Base-by-base conservation (phyloP, 495 filamentous ascomycete species). In the Geoglossum glabrum region DNA sequence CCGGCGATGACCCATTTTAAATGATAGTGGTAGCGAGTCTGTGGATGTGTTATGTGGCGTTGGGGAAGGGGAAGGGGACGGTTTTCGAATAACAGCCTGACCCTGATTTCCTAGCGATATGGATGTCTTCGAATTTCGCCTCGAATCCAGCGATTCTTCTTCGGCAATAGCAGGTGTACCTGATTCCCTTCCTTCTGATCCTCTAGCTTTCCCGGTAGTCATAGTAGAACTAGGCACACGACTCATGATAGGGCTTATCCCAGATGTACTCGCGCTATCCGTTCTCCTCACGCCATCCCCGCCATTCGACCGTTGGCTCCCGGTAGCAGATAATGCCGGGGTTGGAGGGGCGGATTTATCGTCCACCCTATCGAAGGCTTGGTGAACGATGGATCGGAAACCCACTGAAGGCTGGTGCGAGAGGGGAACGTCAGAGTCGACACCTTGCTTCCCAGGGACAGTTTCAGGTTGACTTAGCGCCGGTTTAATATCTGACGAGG, bases 231-330 rank as follows among this genome's bases (percentile, higher is more conserved):
- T 73, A 25, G 76, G 70, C 19, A 72, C 72, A 52, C 71, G 67
- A 58, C 76, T 73, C 56, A 86, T 84, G 47, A 87, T 86, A 1
- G 83, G 83, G 62, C 80, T 84, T 59, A 87, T 81, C 25, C 70
- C 72, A 56, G 79, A 74, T 0, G 82, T 85, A 57, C 80, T 79
- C 54, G 77, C 76, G 49, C 81, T 85, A 58, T 83, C 77, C 34
- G 80, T 81, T 57, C 83, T 72, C 15, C 63, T 74, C 26, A 83
- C 69, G 51, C 67, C 76, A 7, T 60, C 60, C 40, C 49, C 43
- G 33, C 60, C 57, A 17, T 66, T 64, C 25, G 70, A 70, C 31
- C 8, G 52, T 26, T 43, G 10, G 33, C 64, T 68, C 46, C 66
- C 72, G 55, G 67, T 61, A 34, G 64, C 68, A 31, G 76, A 76